phyloP scores from a whole-genome alignment of 192 early-diverging fungal genomes.

The Entomortierella chlamydospora region DNA sequence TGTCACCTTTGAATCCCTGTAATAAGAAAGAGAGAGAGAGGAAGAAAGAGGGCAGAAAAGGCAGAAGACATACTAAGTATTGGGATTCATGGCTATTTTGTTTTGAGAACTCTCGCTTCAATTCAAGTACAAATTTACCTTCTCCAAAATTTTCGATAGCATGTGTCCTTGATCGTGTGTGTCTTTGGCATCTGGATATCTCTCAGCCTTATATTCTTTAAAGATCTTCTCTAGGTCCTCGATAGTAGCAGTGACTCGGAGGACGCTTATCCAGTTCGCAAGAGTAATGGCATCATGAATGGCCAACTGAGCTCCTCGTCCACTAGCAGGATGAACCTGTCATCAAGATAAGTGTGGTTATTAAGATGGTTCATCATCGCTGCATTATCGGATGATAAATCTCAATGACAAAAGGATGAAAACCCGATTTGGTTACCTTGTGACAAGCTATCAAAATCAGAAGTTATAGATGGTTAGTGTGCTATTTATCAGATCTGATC shows the following conservation, averaged over 20 bases:
- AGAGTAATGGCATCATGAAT: neutral
- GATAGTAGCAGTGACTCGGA: neutral
- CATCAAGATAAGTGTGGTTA: neutral
- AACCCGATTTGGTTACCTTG: too few relatives aligned
- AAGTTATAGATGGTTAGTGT: too few relatives aligned
- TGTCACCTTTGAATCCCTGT: neutral
- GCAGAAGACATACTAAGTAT: too few relatives aligned
- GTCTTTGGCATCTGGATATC: neutral
- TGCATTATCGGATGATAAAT: too few relatives aligned
- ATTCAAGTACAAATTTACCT: neutral
- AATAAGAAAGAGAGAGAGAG: too few relatives aligned
- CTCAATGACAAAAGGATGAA: too few relatives aligned
- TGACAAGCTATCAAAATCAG: neutral
- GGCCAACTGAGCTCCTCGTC: neutral
- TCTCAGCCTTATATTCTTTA: neutral
- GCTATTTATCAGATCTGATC: too few relatives aligned
- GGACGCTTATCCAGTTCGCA: neutral
- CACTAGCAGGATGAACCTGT: neutral
- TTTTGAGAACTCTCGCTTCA: too few relatives aligned
- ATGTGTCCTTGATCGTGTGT: neutral
- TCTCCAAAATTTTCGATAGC: neutral
- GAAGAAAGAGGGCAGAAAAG: too few relatives aligned
- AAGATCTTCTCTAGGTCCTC: neutral
- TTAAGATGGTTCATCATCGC: too few relatives aligned
- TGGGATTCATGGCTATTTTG: too few relatives aligned